Conservation (phyloP, 805 yeast genomes). For the Kluyveromyces nonfermentans region DNA sequence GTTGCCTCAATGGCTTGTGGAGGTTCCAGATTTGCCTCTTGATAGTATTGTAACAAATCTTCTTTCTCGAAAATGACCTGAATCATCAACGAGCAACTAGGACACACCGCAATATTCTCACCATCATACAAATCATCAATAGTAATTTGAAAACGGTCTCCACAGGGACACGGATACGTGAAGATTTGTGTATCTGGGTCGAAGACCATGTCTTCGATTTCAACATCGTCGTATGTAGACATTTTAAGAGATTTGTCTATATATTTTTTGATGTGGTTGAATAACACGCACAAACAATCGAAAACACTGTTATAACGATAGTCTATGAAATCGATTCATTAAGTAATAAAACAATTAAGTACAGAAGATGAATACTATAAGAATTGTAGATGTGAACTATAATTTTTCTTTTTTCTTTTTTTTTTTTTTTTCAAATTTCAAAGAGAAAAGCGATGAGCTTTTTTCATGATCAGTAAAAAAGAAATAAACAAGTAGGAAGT, state of each 20-base stretch:
- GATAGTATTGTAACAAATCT: slow-evolving; percentile 35
- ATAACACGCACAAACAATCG: not conserved
- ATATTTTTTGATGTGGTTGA: not conserved
- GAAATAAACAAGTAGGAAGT: not conserved
- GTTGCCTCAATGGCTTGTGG: slow-evolving; percentile 23
- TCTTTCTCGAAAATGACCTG: slow-evolving; percentile 76
- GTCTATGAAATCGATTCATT: too few relatives aligned
- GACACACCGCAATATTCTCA: slow-evolving; percentile 91
- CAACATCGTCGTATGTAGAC: slow-evolving; percentile 84
- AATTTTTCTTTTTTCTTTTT: not conserved
- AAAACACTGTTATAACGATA: not conserved
- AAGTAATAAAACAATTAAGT: too few relatives aligned
- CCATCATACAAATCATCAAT: slow-evolving; percentile 85
- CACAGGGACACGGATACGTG: slow-evolving; percentile 97
- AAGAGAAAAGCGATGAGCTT: not conserved
- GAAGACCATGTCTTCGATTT: slow-evolving; percentile 92
- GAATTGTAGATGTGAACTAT: too few relatives aligned
- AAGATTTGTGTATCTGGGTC: slow-evolving; percentile 76
- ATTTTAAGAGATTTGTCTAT: slow-evolving; percentile 23
- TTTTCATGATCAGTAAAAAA: not conserved
- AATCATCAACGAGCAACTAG: slow-evolving; percentile 90
- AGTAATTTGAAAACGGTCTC: slow-evolving; percentile 82
- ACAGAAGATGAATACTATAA: too few relatives aligned
- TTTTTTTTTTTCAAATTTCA: too few relatives aligned
- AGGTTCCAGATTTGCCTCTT: slow-evolving; percentile 27